Evolutionary conservation across 495 filamentous ascomycete species (phyloP).

Genomic region (Talaromyces thailandensis): DNA sequence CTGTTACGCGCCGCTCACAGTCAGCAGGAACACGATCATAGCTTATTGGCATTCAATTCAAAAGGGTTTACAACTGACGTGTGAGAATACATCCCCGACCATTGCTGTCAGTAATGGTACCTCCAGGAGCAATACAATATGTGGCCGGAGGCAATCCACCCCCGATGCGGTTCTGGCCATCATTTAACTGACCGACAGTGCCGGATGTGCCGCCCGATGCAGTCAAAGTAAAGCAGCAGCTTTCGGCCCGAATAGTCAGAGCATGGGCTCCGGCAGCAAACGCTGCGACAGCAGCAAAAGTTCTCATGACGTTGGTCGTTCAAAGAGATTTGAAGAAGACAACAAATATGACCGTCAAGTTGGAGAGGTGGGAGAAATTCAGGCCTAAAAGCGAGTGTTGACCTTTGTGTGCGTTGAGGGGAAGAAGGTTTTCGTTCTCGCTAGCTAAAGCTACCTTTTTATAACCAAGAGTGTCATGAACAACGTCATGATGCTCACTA

Average conservation of each 20-base stretch:
- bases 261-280: conserved; percentile 30
- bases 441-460: not conserved
- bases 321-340: not conserved
- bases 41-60: not conserved
- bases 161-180: conserved; percentile 47
- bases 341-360: not conserved
- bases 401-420: not conserved
- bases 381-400: not conserved
- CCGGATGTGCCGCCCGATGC: conserved; percentile 38
- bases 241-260: conserved; percentile 26
- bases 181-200: conserved; percentile 40
- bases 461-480: not conserved
- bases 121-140: conserved; percentile 38
- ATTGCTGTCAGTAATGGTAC: conserved; percentile 41
- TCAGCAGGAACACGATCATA: conserved; percentile 11
- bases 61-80: conserved; percentile 21
- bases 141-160: conserved; percentile 26
- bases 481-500: not conserved
- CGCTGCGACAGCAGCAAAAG: conserved; percentile 5
- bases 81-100: conserved; percentile 52
- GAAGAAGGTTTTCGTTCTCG: not conserved
- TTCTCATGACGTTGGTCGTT: not conserved
- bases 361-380: not conserved
- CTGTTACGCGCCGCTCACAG: conserved; percentile 18
- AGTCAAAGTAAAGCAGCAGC: conserved; percentile 44